Conservation (phyloP, 345 rosid species). For the Citrus sp. region DNA sequence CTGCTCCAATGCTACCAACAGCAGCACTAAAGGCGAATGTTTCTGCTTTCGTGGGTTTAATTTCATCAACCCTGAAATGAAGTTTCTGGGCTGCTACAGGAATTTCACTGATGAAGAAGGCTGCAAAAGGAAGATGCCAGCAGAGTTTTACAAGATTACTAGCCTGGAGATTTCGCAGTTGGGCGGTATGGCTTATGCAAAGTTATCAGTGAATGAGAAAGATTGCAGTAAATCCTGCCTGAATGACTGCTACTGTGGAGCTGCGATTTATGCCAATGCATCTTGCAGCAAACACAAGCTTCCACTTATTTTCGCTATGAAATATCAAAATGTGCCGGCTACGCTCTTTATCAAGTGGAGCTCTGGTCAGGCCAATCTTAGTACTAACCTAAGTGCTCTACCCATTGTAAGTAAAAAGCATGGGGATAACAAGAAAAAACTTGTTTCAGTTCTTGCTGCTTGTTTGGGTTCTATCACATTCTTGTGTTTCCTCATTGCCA, state of each 20-base stretch:
- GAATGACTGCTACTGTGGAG: slow-evolving; percentile 26
- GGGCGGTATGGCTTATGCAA: not conserved
- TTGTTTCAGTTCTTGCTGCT: not conserved
- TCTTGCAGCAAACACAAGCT: slow-evolving; percentile 14
- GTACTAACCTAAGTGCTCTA: fast-evolving
- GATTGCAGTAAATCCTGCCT: slow-evolving; percentile 22
- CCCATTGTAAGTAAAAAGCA: not conserved
- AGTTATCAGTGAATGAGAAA: not conserved
- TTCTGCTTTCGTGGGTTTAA: slow-evolving; percentile 18
- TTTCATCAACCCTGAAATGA: not conserved
- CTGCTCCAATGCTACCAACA: not conserved
- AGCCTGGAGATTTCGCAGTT: not conserved
- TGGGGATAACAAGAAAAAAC: not conserved
- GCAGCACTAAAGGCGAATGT: not conserved
- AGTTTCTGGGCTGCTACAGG: slow-evolving; percentile 2
- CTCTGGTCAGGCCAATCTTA: not conserved
- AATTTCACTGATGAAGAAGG: not conserved
- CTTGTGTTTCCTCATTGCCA: slow-evolving; percentile 13
- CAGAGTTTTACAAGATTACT: not conserved
- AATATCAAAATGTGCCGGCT: not conserved
- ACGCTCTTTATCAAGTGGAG: not conserved
- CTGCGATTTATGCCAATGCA: not conserved
- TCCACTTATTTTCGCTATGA: not conserved
- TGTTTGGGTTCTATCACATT: slow-evolving; percentile 6
- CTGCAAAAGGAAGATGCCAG: not conserved